Base-by-base conservation (phyloP, 208 protist species). In the Trichomonas gallinae region DNA sequence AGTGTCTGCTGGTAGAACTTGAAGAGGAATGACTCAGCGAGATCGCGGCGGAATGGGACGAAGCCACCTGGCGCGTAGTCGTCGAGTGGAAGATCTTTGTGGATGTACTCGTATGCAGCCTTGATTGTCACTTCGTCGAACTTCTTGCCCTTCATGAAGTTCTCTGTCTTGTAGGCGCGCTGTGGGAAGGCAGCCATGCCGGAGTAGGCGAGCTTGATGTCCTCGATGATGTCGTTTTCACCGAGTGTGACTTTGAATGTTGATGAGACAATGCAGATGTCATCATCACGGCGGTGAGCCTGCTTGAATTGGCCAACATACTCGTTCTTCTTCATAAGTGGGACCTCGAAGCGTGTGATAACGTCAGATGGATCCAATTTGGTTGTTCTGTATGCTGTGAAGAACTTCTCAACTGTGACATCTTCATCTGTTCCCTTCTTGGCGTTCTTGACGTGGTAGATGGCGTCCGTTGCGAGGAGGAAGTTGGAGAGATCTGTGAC, bases 231-330 rank as follows among this genome's bases (percentile, higher is more conserved):
- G 26, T 96, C 96, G 6, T 23, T 40, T 36, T 23, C 31, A 42
- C 42, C 63, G 21, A 97, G 23, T n/a, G 38, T 96, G 26, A 97
- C 81, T 63, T 96, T 97, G 89, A 98, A 97, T 23, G 96, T 96
- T 83, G 96, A 96, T 63, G 97, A 98, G 26, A 98, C 98, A 49
- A 98, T 98, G n/a, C 98, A 98, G 96, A 98, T 98, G 97, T 98
- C 98, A 96, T 98, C 98, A 26, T 98, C 98, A 82, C 97, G 97
- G 0, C 98, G 96, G 81, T 97, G 96, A 0, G 98, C 96, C 96
- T 98, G 98, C 96, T 98, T 98, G 91, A 97, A 98, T n/a, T 97
- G 96, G 49, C 97, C 36, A 21, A 98, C 49, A 88, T 97, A 97
- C 83, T 98, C 89, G 15, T 45, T n/a, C 13, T 96, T 97, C 17